A percentile compares a stretch with the other conserved stretches of the same genome.
phyloP scores from a whole-genome alignment of 1,284 basidiomycete species.

The Fomitopsis schrenkii region DNA sequence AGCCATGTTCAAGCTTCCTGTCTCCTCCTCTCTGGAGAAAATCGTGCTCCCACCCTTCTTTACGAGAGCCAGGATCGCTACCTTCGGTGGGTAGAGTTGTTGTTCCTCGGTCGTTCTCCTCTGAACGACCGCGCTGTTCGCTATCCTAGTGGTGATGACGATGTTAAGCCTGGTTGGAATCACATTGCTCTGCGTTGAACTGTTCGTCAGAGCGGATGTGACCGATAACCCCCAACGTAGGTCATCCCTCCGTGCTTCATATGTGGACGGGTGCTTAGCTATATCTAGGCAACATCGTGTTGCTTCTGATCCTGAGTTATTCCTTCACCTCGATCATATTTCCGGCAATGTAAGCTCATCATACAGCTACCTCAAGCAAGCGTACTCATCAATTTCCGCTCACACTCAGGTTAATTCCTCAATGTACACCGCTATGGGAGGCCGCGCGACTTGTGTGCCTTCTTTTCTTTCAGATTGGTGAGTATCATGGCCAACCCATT shows the following conservation, averaged over 20 bases:
- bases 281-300: constrained; percentile 36
- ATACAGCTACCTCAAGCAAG: neutral
- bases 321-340: constrained; percentile 45
- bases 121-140: neutral
- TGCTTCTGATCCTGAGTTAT: constrained; percentile 44
- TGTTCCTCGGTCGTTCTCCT: neutral
- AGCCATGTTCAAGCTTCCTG: neutral
- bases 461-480: constrained; percentile 46
- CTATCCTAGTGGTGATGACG: constrained; percentile 30
- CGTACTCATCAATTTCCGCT: neutral
- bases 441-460: constrained; percentile 47
- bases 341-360: constrained; percentile 43
- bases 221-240: constrained; percentile 38
- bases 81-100: constrained; percentile 34
- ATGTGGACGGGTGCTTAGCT: neutral
- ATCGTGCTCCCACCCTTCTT: constrained; percentile 39
- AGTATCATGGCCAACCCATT: neutral
- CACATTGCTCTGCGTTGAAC: constrained; percentile 35
- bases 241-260: constrained; percentile 2
- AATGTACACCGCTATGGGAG: constrained; percentile 57
- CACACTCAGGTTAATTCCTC: constrained; percentile 38
- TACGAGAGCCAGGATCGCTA: constrained; percentile 32
- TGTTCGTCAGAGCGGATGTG: constrained; percentile 36
- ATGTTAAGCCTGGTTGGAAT: constrained; percentile 40
- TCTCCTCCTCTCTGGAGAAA: neutral